These are phyloP conservation scores for Buddleja alternifolia DNA, from an alignment of 257 asterid species.

Conservation along the genomic window DNA sequence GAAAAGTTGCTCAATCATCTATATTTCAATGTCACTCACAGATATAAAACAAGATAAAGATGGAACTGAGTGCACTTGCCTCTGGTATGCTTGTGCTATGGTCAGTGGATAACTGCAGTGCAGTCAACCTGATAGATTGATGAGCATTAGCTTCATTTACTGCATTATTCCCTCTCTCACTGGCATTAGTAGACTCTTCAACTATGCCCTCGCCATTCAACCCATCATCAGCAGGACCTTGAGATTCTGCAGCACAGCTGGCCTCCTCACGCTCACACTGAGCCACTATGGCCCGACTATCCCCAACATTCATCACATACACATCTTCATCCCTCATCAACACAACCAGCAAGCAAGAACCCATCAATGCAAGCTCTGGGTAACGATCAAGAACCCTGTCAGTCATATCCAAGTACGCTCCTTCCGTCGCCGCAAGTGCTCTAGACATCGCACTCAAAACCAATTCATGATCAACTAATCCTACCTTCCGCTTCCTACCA, in stretches of 20 bases:
- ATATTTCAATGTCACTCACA: not conserved
- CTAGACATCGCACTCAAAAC: slow-evolving; percentile 90
- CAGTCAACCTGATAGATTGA: slow-evolving; percentile 57
- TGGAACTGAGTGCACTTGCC: slow-evolving; percentile 45
- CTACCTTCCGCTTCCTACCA: slow-evolving; percentile 70
- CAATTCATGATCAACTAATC: slow-evolving; percentile 75
- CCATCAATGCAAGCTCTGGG: slow-evolving; percentile 98
- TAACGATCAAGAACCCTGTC: slow-evolving; percentile 91
- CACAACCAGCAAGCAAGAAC: slow-evolving; percentile 89
- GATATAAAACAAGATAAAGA: slow-evolving; percentile 7
- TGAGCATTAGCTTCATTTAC: slow-evolving; percentile 55
- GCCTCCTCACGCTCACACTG: slow-evolving; percentile 63
- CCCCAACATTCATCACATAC: slow-evolving; percentile 96
- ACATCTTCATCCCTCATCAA: slow-evolving; percentile 99
- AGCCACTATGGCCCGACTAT: slow-evolving; percentile 96
- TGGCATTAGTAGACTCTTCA: slow-evolving; percentile 58
- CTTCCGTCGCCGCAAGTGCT: slow-evolving; percentile 87
- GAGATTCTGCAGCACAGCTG: slow-evolving; percentile 40
- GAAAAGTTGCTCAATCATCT: slow-evolving; percentile 20
- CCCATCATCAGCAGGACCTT: slow-evolving; percentile 43
- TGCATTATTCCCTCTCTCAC: slow-evolving; percentile 46
- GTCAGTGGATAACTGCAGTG: slow-evolving; percentile 92
- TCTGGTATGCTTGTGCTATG: slow-evolving; percentile 96
- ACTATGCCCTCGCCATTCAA: slow-evolving; percentile 55
- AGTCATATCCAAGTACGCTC: slow-evolving; percentile 81